phyloP scores from a whole-genome alignment of 2,329 filamentous ascomycete species.

The Colletotrichum shisoi region DNA sequence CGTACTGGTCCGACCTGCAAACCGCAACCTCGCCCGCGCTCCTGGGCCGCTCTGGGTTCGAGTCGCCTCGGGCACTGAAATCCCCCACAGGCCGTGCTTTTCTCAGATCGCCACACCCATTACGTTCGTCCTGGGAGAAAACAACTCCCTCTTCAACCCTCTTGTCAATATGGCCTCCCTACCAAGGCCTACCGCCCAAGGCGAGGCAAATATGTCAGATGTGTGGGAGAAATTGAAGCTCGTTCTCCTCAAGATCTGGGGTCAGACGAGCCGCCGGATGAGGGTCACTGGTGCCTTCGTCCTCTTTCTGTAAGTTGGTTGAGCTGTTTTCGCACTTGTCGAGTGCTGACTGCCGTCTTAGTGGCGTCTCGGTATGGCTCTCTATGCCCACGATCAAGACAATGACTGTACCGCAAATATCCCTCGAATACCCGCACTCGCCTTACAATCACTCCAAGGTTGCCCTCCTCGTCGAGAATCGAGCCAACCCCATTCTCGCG shows the following conservation, averaged over 20 bases:
- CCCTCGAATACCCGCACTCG: constrained; percentile 49
- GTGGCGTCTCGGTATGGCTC: constrained; percentile 40
- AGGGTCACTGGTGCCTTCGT: constrained; percentile 45
- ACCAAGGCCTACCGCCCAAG: constrained; percentile 4
- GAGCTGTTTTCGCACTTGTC: not conserved
- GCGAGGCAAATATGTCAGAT: constrained; percentile 41
- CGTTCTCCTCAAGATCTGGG: constrained; percentile 45
- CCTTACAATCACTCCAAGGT: constrained; percentile 61
- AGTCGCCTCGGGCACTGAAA: not conserved
- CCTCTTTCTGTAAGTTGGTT: constrained; percentile 46
- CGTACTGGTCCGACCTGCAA: constrained; percentile 25
- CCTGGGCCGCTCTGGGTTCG: not conserved
- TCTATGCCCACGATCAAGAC: constrained; percentile 41
- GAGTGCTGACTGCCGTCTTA: constrained; percentile 26
- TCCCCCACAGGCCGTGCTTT: not conserved
- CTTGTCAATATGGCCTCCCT: constrained; percentile 26
- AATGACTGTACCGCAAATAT: constrained; percentile 44
- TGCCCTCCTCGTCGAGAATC: constrained; percentile 64
- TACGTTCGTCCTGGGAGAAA: not conserved
- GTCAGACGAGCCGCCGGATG: constrained; percentile 49
- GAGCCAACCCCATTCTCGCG: constrained; percentile 58
- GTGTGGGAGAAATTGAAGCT: constrained; percentile 41
- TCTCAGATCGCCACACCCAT: not conserved
- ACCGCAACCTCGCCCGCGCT: constrained; percentile 24
- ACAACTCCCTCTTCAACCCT: constrained; percentile 10